Conservation (phyloP, 305 asterid species). For the Solanum hybrid region DNA sequence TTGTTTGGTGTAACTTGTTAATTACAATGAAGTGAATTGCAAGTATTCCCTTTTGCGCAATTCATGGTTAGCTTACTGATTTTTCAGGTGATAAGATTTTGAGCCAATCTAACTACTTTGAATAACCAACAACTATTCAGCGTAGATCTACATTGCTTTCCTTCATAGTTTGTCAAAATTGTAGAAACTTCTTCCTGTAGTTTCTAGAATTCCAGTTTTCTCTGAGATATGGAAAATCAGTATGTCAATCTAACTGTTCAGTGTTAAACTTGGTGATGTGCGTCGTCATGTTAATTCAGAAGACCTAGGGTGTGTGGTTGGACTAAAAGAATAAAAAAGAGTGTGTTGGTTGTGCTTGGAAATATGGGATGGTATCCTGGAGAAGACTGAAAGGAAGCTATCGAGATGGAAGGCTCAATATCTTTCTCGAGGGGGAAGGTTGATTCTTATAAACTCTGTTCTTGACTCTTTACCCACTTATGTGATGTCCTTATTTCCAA, state of each 20-base stretch:
- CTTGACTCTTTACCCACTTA: no score
- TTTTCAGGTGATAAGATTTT: not conserved
- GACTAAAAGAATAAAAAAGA: not conserved
- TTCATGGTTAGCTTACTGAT: not conserved
- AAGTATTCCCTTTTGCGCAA: not conserved
- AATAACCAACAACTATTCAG: not conserved
- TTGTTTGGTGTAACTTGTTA: not conserved
- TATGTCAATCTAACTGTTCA: not conserved
- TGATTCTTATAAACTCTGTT: no score
- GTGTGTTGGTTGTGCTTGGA: not conserved
- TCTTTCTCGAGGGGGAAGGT: no score
- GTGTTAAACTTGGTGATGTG: not conserved
- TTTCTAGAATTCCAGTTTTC: not conserved
- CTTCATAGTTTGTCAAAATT: not conserved
- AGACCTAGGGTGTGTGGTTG: not conserved
- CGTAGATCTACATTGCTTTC: not conserved
- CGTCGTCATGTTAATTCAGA: not conserved
- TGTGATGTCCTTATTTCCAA: no score
- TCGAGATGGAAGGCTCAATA: no score
- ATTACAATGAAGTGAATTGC: not conserved
- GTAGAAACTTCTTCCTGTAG: not conserved
- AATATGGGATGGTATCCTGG: no score
- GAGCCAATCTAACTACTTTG: not conserved
- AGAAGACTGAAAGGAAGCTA: no score
- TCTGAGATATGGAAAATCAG: not conserved